phyloP scores from a whole-genome alignment of 495 filamentous ascomycete species.

The Penicillium goetzii region DNA sequence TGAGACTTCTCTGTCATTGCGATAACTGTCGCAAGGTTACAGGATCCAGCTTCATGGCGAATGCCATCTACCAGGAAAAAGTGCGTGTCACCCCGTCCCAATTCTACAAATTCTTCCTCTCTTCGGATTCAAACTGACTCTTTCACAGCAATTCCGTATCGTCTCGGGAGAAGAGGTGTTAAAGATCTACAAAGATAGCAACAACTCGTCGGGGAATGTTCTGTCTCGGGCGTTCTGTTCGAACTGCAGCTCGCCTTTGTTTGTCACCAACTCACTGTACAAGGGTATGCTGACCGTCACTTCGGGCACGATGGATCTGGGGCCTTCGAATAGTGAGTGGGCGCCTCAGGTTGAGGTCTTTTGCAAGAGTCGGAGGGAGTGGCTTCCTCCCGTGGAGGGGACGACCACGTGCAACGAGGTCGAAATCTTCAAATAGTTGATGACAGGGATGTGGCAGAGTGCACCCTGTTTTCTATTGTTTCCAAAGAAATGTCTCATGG shows the following conservation, averaged over 20 bases:
- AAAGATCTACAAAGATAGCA: background rate
- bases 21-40: background rate
- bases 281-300: background rate
- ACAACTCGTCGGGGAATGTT: background rate
- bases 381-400: background rate
- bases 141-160: background rate
- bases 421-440: background rate
- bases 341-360: background rate
- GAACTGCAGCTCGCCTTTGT: background rate
- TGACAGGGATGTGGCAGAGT: background rate
- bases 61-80: background rate
- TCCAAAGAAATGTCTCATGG: too few relatives aligned
- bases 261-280: background rate
- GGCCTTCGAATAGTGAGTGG: background rate
- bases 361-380: background rate
- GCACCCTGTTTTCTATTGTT: background rate
- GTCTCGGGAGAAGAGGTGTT: background rate
- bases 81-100: background rate
- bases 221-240: background rate
- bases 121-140: background rate
- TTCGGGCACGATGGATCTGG: background rate
- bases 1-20: background rate
- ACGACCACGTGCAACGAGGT: background rate
- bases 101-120: background rate
- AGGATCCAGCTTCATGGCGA: conserved; percentile 3